phyloP scores from a whole-genome alignment of 2,329 filamentous ascomycete genomes.

The Claviceps humidiphila region DNA sequence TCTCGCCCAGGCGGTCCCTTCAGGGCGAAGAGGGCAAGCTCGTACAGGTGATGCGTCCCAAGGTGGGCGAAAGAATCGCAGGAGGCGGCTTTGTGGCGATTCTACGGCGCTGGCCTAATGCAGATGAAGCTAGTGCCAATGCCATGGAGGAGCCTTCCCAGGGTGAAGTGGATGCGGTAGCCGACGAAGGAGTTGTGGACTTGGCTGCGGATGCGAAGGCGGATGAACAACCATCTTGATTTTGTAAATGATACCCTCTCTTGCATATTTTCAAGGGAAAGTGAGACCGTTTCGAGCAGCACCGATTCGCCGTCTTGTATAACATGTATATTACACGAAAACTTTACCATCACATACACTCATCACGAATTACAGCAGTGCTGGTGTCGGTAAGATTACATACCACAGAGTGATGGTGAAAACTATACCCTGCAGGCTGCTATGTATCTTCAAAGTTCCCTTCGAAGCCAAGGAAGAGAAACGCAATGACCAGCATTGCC shows the following conservation, averaged over 20 bases:
- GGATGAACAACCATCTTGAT: neutral
- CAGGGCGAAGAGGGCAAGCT: slow-evolving; percentile 10
- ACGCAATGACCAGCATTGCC: too few species aligned
- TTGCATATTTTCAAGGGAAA: neutral
- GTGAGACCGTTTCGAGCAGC: too few species aligned
- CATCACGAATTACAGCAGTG: too few species aligned
- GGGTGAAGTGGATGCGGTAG: neutral
- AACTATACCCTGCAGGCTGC: too few species aligned
- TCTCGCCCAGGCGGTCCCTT: slow-evolving; percentile 15
- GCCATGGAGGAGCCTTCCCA: neutral
- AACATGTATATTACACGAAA: too few species aligned
- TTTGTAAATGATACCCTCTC: neutral
- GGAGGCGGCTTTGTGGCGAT: slow-evolving; percentile 29
- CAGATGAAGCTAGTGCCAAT: slow-evolving; percentile 4
- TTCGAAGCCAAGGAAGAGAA: too few species aligned
- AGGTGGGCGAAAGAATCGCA: slow-evolving; percentile 25
- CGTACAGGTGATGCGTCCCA: slow-evolving; percentile 28
- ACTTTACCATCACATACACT: too few species aligned
- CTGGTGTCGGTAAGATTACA: too few species aligned
- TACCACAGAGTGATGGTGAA: too few species aligned
- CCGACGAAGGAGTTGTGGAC: neutral
- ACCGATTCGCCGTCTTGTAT: too few species aligned
- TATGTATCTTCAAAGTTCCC: too few species aligned
- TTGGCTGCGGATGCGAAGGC: too few species aligned
- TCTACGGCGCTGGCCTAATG: slow-evolving; percentile 20